Evolutionary conservation across 129 eudicot genomes (phyloP).

Genomic region (carrot (Daucus carota)): DNA sequence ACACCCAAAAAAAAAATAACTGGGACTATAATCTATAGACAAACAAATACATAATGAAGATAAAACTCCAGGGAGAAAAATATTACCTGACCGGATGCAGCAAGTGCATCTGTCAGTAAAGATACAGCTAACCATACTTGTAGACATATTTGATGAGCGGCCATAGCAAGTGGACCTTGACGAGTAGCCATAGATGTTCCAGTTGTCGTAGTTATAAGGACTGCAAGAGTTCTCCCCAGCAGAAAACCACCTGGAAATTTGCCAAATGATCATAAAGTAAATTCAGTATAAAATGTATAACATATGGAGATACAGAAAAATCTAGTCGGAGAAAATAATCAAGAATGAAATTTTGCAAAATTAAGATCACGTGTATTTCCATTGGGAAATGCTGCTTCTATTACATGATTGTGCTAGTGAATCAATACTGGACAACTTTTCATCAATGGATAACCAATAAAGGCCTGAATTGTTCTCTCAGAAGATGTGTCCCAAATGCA

Average conservation of each 20-base stretch:
- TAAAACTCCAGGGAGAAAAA: background rate
- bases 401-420: background rate
- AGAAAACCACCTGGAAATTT: constrained; percentile 74
- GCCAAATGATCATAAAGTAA: background rate
- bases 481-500: background rate
- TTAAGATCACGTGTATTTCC: background rate
- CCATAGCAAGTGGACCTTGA: constrained; percentile 95
- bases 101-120: constrained; percentile 86
- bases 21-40: background rate
- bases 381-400: background rate
- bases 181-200: constrained; percentile 96
- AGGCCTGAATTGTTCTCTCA: background rate
- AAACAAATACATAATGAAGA: background rate
- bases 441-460: background rate
- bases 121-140: constrained; percentile 98
- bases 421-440: background rate
- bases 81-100: constrained; percentile 80
- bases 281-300: background rate
- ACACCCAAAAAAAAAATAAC: background rate
- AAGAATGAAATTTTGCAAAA: background rate
- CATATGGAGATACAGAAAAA: background rate
- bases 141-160: constrained; percentile 90
- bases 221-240: constrained; percentile 84
- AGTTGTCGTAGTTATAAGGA: constrained; percentile 64
- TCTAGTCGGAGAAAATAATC: background rate